phyloP scores from a whole-genome alignment of 148 eudicot genomes.

The Dysphania ambrosioides region DNA sequence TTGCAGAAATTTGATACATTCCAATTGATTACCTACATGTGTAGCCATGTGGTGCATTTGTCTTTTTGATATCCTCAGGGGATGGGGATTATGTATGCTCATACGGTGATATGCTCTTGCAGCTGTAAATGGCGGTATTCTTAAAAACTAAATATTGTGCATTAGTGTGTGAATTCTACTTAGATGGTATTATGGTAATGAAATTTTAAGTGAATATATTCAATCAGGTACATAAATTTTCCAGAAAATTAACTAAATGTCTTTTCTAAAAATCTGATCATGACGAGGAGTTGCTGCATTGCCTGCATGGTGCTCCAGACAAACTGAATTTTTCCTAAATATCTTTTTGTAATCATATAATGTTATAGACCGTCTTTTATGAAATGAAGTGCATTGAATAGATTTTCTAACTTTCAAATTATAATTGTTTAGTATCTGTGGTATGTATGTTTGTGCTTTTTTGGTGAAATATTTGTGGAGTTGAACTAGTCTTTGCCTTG shows the following conservation, averaged over 20 bases:
- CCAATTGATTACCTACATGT: background rate
- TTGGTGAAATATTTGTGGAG: background rate
- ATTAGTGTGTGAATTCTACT: background rate
- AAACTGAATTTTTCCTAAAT: background rate
- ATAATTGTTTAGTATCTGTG: background rate
- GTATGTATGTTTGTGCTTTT: background rate
- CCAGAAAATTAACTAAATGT: background rate
- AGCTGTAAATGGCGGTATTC: background rate
- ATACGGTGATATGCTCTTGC: background rate
- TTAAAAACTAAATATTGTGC: background rate
- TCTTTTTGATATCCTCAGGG: background rate
- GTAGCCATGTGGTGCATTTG: background rate
- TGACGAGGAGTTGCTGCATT: background rate
- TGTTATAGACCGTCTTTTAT: background rate
- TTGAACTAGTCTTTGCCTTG: constrained; percentile 1
- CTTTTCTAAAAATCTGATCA: too few relatives aligned
- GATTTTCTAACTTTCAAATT: background rate
- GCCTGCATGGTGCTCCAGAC: background rate
- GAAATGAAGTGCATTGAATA: background rate
- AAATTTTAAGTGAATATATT: background rate
- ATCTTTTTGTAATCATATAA: background rate
- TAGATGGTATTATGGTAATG: background rate
- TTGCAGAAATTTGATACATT: background rate
- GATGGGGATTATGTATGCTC: background rate
- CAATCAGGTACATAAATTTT: background rate